phyloP scores from a whole-genome alignment of 169 alveolate genomes.

The Eimeria brunetti region DNA sequence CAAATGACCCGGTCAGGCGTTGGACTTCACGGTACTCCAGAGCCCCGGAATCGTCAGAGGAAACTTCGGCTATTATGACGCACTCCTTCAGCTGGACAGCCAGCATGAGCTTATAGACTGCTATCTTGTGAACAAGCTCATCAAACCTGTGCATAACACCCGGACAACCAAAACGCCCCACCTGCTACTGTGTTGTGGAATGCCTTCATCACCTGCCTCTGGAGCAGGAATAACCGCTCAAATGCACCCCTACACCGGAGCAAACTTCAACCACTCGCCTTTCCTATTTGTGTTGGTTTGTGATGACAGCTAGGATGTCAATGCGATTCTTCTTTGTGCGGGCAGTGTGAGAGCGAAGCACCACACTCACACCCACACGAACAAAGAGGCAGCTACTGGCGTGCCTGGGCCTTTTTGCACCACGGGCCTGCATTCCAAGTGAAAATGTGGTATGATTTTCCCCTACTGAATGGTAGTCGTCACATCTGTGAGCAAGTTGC shows the following conservation, averaged over 20 bases:
- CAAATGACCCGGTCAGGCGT: slow-evolving; percentile 90
- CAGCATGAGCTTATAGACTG: slow-evolving; percentile 94
- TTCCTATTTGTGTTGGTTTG: background rate
- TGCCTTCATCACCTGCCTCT: background rate
- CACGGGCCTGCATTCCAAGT: background rate
- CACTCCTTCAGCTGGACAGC: slow-evolving; percentile 94
- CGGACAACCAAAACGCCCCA: background rate
- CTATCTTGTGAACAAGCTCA: slow-evolving; percentile 94
- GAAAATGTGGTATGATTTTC: slow-evolving; percentile 28
- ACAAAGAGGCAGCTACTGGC: background rate
- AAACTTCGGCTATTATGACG: slow-evolving; percentile 82
- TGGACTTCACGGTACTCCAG: slow-evolving; percentile 90
- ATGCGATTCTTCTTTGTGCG: background rate
- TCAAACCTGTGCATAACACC: slow-evolving; percentile 86
- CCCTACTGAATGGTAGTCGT: slow-evolving; percentile 15
- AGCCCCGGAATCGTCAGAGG: slow-evolving; percentile 87
- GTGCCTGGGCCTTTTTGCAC: background rate
- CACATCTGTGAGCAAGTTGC: slow-evolving; percentile 21
- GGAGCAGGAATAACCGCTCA: background rate
- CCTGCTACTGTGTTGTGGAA: background rate
- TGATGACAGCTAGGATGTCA: background rate
- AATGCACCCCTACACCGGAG: background rate
- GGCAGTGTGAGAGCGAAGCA: background rate
- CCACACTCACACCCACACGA: background rate
- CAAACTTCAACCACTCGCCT: background rate